A percentile compares a stretch with the other conserved stretches of the same genome.
phyloP scores from a whole-genome alignment of 2,329 filamentous ascomycete genomes.

The Nigrograna mackinnonii region DNA sequence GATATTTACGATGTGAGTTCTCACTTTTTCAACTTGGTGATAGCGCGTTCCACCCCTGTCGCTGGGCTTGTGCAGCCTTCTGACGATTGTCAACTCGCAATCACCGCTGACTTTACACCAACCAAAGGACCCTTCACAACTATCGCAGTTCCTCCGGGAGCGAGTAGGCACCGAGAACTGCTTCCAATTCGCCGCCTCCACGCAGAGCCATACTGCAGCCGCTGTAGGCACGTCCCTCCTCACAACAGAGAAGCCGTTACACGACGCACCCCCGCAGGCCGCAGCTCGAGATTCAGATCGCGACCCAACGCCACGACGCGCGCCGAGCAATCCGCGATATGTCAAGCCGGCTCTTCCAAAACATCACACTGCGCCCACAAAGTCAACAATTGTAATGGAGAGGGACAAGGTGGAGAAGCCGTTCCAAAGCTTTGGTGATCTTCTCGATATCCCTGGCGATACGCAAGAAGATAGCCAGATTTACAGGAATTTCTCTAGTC shows the following conservation, averaged over 20 bases:
- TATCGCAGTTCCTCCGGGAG: constrained; percentile 39
- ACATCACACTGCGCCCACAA: constrained; percentile 35
- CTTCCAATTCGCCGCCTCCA: constrained; percentile 27
- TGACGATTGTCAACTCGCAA: constrained; percentile 7
- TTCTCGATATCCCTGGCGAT: constrained; percentile 43
- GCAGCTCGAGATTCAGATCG: constrained; percentile 14
- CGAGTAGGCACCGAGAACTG: constrained; percentile 25
- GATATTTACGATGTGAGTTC: constrained; percentile 37
- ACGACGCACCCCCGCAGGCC: constrained; percentile 14
- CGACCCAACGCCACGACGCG: constrained; percentile 31
- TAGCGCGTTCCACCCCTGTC: constrained; percentile 26
- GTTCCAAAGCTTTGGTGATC: constrained; percentile 42
- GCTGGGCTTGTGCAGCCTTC: constrained; percentile 21
- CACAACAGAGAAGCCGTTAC: not conserved
- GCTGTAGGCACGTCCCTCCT: constrained; percentile 6
- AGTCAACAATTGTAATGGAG: constrained; percentile 20
- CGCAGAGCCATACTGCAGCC: constrained; percentile 19
- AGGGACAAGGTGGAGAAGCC: constrained; percentile 23
- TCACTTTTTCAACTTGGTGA: constrained; percentile 16
- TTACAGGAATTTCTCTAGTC: constrained; percentile 44
- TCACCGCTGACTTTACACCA: constrained; percentile 23
- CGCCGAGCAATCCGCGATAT: constrained; percentile 23
- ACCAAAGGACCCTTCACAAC: constrained; percentile 38
- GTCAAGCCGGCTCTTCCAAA: constrained; percentile 30
- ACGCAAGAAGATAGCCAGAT: constrained; percentile 54